Evolutionary conservation across 805 yeast species (phyloP), one percentile per base, ranked within the genome.

Genomic region (Metschnikowia rubicola): DNA sequence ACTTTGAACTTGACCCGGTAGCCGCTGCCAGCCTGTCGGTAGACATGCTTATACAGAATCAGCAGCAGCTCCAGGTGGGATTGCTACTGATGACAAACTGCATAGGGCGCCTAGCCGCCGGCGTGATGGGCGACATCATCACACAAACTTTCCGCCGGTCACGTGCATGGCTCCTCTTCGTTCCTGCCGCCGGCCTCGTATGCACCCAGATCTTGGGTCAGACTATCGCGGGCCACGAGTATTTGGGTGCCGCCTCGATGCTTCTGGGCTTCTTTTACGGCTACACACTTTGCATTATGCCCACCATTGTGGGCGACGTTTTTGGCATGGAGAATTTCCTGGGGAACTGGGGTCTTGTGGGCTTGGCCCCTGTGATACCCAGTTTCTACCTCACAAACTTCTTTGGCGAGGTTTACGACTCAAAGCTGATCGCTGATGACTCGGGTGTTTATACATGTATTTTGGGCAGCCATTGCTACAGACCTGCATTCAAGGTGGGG

Each of bases 21-120:
- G 33, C 40, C 15, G 34, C 41, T 4, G 37, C 46, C 11, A 12
- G 12, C 12, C 34, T 31, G 28, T 49, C 55, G 19, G 52, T 66
- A 5, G 71, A 66, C 9, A 59, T 60, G 10, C 52, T 69, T 40
- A 70, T 80, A 30, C 85, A 78, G 57, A 63, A 65, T 38, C 73
- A 79, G 47, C 95, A 87, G 61, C 84, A 85, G 44, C 65, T 74
- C 30, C 94, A 87, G 62, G 95, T 87, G 11, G 83, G 88, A 2
- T 58, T 84, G n/a, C 64, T 87, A 5, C 86, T 92, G 2, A 58
- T 84, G 12, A 75, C 83, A 29, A 84, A 86, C 54, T 86, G 86
- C 57, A 54, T 67, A 0, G 95, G 92, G 2, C 68, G 95, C 44
- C 63, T 87, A 6, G 45, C 73, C 2, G 77, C 87, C 34, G 95